phyloP scores from a whole-genome alignment of 2,329 filamentous ascomycete genomes.

The Microascus cirrosus region DNA sequence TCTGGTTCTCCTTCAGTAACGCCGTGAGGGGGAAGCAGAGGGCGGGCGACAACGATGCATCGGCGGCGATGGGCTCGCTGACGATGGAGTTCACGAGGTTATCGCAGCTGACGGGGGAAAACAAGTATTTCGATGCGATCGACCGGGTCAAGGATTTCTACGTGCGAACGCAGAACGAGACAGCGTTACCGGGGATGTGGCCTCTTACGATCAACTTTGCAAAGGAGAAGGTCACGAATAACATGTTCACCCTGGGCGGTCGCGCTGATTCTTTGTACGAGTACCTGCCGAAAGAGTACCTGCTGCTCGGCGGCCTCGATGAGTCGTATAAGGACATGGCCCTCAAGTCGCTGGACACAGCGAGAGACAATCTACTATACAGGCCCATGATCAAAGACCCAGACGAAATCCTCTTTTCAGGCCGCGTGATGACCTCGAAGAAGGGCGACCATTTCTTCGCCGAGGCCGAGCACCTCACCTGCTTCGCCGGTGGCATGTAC shows the following conservation, averaged over 20 bases:
- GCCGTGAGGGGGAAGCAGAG: conserved; percentile 24
- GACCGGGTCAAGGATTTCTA: conserved; percentile 45
- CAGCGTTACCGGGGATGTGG: conserved; percentile 51
- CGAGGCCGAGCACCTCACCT: conserved; percentile 46
- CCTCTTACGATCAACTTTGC: conserved; percentile 45
- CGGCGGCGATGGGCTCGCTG: conserved; percentile 39
- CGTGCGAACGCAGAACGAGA: conserved; percentile 39
- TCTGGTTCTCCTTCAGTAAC: conserved; percentile 31
- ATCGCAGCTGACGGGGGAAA: conserved; percentile 49
- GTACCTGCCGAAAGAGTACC: conserved; percentile 57
- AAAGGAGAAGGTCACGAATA: conserved; percentile 17
- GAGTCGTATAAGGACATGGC: conserved; percentile 25
- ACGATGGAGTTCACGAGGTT: conserved; percentile 54
- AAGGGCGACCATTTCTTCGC: conserved; percentile 38
- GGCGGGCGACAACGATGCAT: conserved; percentile 31
- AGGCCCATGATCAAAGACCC: conserved; percentile 49
- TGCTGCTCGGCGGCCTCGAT: conserved; percentile 49
- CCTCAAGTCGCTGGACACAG: conserved; percentile 39
- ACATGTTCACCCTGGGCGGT: conserved; percentile 25
- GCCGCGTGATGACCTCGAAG: conserved; percentile 49
- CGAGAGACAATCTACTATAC: conserved; percentile 54
- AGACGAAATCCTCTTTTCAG: conserved; percentile 54
- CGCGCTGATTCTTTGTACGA: conserved; percentile 49
- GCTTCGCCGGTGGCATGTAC: conserved; percentile 62
- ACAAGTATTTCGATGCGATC: conserved; percentile 50